phyloP scores from a whole-genome alignment of 768 basidiomycete species.

The Kwoniella bestiolae region DNA sequence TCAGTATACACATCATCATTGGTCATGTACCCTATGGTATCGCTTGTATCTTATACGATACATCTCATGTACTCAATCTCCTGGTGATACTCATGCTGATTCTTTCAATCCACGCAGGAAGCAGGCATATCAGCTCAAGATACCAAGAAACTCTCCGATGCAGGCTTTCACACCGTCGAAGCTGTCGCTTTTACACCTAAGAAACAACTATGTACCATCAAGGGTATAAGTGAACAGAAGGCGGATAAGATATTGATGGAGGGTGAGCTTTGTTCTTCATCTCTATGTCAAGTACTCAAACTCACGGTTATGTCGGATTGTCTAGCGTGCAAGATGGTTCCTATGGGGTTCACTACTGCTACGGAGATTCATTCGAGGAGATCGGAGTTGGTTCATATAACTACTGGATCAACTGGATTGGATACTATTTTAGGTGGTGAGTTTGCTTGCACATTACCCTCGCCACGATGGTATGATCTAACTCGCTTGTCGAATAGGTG shows the following conservation, averaged over 20 bases:
- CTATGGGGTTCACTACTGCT: conserved; percentile 95
- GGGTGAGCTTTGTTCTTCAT: conserved; percentile 64
- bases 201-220: conserved; percentile 85
- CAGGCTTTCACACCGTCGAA: conserved; percentile 91
- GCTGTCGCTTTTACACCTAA: conserved; percentile 96
- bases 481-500: conserved; percentile 59
- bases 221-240: conserved; percentile 95
- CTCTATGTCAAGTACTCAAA: background rate
- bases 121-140: conserved; percentile 86
- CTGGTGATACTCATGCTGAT: too few relatives aligned
- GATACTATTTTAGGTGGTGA: conserved; percentile 82
- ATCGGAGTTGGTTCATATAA: conserved; percentile 93
- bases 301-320: background rate
- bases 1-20: background rate
- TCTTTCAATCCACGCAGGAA: too few relatives aligned
- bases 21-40: background rate
- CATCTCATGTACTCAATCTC: too few relatives aligned
- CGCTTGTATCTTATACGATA: too few relatives aligned
- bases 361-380: conserved; percentile 95
- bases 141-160: conserved; percentile 91
- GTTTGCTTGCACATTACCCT: background rate
- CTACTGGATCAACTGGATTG: conserved; percentile 93
- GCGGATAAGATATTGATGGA: conserved; percentile 94
- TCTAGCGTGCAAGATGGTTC: conserved; percentile 90
- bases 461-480: background rate